Evolutionary conservation across 2,329 filamentous ascomycete species (phyloP), one percentile per base, ranked within the genome.

Genomic region (Trematosphaeria pertusa): DNA sequence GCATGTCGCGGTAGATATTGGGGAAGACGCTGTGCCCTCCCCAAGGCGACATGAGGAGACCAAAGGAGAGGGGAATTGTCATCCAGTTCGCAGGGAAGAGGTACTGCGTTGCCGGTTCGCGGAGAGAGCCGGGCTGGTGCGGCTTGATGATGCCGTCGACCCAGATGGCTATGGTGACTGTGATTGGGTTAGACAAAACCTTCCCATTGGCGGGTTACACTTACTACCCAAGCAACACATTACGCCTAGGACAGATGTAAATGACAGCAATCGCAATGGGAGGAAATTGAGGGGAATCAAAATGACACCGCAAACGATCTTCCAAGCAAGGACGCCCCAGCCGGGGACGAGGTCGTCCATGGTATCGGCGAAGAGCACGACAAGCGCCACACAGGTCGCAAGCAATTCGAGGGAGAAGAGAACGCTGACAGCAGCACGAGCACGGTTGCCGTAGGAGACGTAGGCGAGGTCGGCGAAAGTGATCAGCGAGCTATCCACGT

Each of bases 321-420:
- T 97, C 92, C 93, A 97, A 50, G 84, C 77, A 0, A 83, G 80
- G 4, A 88, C 75, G 36, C 81, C 84, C 53, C 88, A 74, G 0
- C 82, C 85, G 0, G 91, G 89, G 39, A 97, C 83, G 15, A 97
- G 75, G 11, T 89, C 82, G 61, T 89, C 78, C 59, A 97, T 80
- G 34, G 89, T 95, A 73, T 97, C 94, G n/a, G 90, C 89, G 70
- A 97, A 97, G n/a, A 97, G 81, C 15, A 96, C 89, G 22, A 96
- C 83, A 3, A 96, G 80, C 3, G 93, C 93, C 21, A 97, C 92
- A 65, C 90, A 95, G 17, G 91, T 89, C 6, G 89, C 92, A 22
- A 96, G 73, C 19, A 97, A 80, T 71, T 97, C 93, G 33, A 97
- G 70, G 9, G 87, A 91, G 74, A 97, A 97, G 12, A 97, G 78